These are phyloP conservation scores for Didymella pinodella DNA, from an alignment of 2,329 filamentous ascomycete species.

Conservation along the genomic window DNA sequence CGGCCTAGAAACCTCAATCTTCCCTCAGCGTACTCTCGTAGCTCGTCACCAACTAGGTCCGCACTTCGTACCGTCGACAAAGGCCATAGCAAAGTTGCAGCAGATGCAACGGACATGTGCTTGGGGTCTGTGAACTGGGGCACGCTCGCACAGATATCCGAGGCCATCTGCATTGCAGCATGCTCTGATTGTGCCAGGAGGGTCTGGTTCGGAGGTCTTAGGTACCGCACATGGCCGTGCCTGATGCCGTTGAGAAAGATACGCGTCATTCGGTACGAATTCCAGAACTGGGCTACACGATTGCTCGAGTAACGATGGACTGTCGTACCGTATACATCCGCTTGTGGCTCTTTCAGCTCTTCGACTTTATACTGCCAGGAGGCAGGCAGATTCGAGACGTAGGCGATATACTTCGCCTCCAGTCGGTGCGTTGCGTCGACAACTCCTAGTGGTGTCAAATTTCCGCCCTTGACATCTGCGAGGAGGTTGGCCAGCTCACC, in stretches of 20 bases:
- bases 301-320: slow-evolving; percentile 23
- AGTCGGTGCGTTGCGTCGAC: slow-evolving; percentile 11
- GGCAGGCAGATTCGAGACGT: slow-evolving; percentile 5
- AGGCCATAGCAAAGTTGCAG: slow-evolving; percentile 20
- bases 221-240: slow-evolving; percentile 3
- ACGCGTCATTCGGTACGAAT: slow-evolving; percentile 29
- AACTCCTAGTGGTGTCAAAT: slow-evolving; percentile 7
- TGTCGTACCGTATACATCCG: slow-evolving; percentile 2
- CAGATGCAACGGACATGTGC: slow-evolving; percentile 6
- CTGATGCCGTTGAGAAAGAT: slow-evolving; percentile 28
- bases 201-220: not conserved
- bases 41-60: slow-evolving; percentile 4
- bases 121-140: slow-evolving; percentile 16
- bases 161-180: slow-evolving; percentile 13
- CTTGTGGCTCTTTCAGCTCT: not conserved
- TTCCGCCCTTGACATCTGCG: slow-evolving; percentile 8
- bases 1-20: slow-evolving; percentile 16
- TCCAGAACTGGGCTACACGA: slow-evolving; percentile 27
- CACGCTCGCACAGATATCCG: slow-evolving; percentile 24
- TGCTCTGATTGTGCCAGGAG: not conserved
- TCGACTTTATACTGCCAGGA: slow-evolving; percentile 16
- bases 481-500: slow-evolving; percentile 14
- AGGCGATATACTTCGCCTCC: slow-evolving; percentile 15
- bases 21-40: slow-evolving; percentile 11
- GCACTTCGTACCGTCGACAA: slow-evolving; percentile 19